Evolutionary conservation across 1,284 basidiomycete species (phyloP).

Genomic region (Ganoderma boninense): DNA sequence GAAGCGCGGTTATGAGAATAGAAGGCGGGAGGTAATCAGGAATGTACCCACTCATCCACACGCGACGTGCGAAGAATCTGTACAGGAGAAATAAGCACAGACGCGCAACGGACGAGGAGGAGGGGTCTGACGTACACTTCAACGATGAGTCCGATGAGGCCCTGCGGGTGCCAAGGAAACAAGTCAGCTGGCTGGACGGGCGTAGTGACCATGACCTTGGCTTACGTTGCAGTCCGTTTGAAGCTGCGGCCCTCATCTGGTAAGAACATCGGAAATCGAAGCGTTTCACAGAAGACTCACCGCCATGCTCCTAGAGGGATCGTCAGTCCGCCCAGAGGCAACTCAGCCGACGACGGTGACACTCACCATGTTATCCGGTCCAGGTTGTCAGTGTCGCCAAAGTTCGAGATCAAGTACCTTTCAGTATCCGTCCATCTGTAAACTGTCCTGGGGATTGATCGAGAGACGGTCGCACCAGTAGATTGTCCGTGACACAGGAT

Average conservation of each 20-base stretch:
- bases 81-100: conserved; percentile 3
- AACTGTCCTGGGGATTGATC: neutral
- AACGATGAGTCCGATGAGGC: conserved; percentile 41
- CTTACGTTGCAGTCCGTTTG: conserved; percentile 44
- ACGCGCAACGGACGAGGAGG: conserved; percentile 3
- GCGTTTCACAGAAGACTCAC: conserved; percentile 19
- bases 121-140: conserved; percentile 33
- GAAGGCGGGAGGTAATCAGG: conserved; percentile 7
- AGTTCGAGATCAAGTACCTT: conserved; percentile 43
- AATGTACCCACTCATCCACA: conserved; percentile 39
- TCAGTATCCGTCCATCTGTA: neutral
- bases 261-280: neutral
- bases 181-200: neutral
- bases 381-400: conserved; percentile 34
- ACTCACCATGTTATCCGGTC: conserved; percentile 38
- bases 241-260: conserved; percentile 26
- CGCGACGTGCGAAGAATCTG: conserved; percentile 44
- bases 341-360: neutral
- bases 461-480: conserved; percentile 34
- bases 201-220: neutral
- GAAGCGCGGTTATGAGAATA: conserved; percentile 16
- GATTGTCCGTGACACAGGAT: conserved; percentile 37
- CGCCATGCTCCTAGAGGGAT: conserved; percentile 38
- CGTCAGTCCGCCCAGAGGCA: neutral
- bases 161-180: conserved; percentile 18